Evolutionary conservation across 2,329 filamentous ascomycete genomes (phyloP).

Genomic region (Xylaria sp.): DNA sequence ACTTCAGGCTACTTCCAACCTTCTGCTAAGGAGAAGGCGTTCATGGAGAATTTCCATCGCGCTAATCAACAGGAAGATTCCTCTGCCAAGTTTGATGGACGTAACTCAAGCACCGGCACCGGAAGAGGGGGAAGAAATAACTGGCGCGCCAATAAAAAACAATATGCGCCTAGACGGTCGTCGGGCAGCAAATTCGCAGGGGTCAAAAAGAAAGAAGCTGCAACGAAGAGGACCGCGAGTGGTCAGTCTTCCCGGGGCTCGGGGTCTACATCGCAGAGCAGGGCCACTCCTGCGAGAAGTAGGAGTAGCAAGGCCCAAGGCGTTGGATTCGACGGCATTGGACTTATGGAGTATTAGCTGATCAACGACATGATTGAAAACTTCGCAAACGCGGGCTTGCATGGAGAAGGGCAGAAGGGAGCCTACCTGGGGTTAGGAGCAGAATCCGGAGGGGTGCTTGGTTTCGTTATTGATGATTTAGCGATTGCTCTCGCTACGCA

Average conservation of each 20-base stretch:
- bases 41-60: slow-evolving; percentile 46
- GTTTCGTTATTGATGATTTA: slow-evolving; percentile 20
- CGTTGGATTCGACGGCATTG: slow-evolving; percentile 44
- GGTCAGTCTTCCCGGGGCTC: slow-evolving; percentile 32
- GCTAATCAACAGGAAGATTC: slow-evolving; percentile 35
- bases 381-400: neutral
- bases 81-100: slow-evolving; percentile 33
- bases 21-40: slow-evolving; percentile 42
- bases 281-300: slow-evolving; percentile 22
- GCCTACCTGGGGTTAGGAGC: neutral
- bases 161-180: slow-evolving; percentile 34
- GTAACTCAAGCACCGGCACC: slow-evolving; percentile 39
- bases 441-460: slow-evolving; percentile 1
- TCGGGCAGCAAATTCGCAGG: slow-evolving; percentile 34
- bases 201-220: slow-evolving; percentile 40
- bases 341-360: slow-evolving; percentile 47
- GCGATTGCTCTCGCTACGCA: slow-evolving; percentile 15
- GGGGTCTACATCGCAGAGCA: slow-evolving; percentile 14
- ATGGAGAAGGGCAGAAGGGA: neutral
- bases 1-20: slow-evolving; percentile 61
- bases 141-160: slow-evolving; percentile 42
- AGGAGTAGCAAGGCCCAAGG: slow-evolving; percentile 35
- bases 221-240: slow-evolving; percentile 27
- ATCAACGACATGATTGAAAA: neutral
- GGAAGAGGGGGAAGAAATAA: slow-evolving; percentile 37